Evolutionary conservation across 139 green algal species (phyloP).

Genomic region (Penium margaritaceum): DNA sequence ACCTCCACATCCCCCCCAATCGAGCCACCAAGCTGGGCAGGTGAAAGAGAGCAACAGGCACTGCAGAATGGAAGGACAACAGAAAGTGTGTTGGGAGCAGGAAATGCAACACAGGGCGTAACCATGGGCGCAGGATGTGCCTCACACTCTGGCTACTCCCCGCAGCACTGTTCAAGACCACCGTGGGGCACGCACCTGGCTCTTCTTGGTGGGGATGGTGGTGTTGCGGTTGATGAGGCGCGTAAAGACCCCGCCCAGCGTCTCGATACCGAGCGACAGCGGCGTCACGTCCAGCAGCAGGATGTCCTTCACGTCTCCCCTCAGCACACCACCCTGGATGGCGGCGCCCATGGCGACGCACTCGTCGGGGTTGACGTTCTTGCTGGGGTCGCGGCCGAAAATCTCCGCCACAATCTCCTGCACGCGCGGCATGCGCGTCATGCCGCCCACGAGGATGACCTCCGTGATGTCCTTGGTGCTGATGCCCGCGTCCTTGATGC

Average conservation of each 20-base stretch:
- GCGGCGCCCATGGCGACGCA: constrained; percentile 93
- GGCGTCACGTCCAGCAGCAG: constrained; percentile 96
- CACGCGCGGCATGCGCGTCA: constrained; percentile 94
- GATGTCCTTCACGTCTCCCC: constrained; percentile 92
- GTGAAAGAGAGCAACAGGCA: not conserved
- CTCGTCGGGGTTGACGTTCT: constrained; percentile 96
- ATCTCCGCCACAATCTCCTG: constrained; percentile 87
- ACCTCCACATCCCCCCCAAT: constrained; percentile 90
- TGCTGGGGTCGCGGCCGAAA: constrained; percentile 77
- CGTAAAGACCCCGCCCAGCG: constrained; percentile 95
- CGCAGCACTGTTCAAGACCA: constrained; percentile 89
- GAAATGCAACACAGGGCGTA: too few relatives aligned
- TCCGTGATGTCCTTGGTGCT: constrained; percentile 81
- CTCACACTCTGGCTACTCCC: too few relatives aligned
- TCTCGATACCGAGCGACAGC: constrained; percentile 96
- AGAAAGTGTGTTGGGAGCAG: too few relatives aligned
- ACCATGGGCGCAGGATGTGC: too few relatives aligned
- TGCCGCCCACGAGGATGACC: constrained; percentile 93
- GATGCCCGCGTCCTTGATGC: constrained; percentile 76
- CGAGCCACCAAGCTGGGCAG: not conserved
- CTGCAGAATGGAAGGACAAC: not conserved
- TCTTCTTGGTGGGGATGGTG: constrained; percentile 72
- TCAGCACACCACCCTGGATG: constrained; percentile 91
- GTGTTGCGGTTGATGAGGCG: constrained; percentile 97
- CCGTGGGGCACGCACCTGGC: constrained; percentile 62